Conservation (phyloP, 106 monocot genomes). For the Dendrobium chrysotoxum region DNA sequence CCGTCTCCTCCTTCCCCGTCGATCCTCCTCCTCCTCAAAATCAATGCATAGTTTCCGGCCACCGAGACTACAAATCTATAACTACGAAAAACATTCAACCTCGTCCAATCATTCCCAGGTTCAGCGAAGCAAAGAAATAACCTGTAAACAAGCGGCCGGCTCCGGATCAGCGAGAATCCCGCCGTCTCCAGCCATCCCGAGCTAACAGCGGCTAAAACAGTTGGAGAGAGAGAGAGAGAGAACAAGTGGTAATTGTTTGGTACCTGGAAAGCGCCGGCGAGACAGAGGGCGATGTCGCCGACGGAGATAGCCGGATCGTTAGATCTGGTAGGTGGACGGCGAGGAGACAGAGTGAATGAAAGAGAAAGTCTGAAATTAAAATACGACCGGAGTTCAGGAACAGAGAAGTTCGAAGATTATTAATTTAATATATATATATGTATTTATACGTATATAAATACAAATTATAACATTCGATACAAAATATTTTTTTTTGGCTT, state of each 20-base stretch:
- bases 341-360: not conserved
- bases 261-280: not conserved
- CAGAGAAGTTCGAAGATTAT: not conserved
- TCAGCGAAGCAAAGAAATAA: not conserved
- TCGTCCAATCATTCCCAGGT: not conserved
- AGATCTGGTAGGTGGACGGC: not conserved
- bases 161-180: not conserved
- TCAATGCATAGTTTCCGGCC: not conserved
- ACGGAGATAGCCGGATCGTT: not conserved
- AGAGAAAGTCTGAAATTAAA: not conserved
- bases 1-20: not conserved
- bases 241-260: not conserved
- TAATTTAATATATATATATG: too few relatives aligned
- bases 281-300: not conserved
- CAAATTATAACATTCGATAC: not conserved
- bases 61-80: not conserved
- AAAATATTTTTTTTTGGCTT: not conserved
- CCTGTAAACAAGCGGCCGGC: not conserved
- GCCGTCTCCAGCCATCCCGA: not conserved
- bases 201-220: not conserved
- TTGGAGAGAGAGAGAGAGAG: not conserved
- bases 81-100: not conserved
- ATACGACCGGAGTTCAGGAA: not conserved
- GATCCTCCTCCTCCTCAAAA: not conserved
- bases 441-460: not conserved